These are phyloP conservation scores for Colletotrichum higginsianum DNA, from an alignment of 2,329 filamentous ascomycete species.

Conservation along the genomic window DNA sequence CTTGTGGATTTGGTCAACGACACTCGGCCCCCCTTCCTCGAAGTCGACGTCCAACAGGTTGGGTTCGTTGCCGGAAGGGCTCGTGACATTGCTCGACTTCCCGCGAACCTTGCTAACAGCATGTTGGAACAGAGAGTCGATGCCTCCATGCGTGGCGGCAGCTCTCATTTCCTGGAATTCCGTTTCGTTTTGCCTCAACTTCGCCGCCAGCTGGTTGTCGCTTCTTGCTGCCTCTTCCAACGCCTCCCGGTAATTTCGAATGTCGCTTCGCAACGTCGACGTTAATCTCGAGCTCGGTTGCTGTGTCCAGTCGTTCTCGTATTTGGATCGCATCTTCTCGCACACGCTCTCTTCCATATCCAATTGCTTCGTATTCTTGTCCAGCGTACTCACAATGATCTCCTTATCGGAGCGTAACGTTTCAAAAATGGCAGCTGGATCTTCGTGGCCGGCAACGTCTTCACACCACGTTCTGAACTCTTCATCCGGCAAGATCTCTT, in stretches of 20 bases:
- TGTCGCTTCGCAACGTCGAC: constrained; percentile 87
- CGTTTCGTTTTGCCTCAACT: constrained; percentile 86
- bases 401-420: constrained; percentile 83
- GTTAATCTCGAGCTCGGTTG: constrained; percentile 94
- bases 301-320: constrained; percentile 95
- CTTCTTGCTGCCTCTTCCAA: constrained; percentile 91
- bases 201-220: constrained; percentile 86
- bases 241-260: constrained; percentile 89
- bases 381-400: constrained; percentile 79
- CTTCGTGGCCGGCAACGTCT: constrained; percentile 88
- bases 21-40: constrained; percentile 82
- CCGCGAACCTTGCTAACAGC: constrained; percentile 85
- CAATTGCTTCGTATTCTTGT: constrained; percentile 87
- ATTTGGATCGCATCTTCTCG: constrained; percentile 99
- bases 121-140: constrained; percentile 89
- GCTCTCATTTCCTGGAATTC: constrained; percentile 97
- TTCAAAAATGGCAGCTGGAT: constrained; percentile 85
- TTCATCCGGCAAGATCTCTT: constrained; percentile 88
- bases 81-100: constrained; percentile 73
- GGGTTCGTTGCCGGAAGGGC: constrained; percentile 75
- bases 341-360: constrained; percentile 98
- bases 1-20: constrained; percentile 88
- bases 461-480: constrained; percentile 96
- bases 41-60: constrained; percentile 95
- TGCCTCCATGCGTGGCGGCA: constrained; percentile 88